Percentiles rank a stretch among this genome's conserved stretches.
Conservation (phyloP, 768 basidiomycete species). For the Leucocoprinus leucothites region DNA sequence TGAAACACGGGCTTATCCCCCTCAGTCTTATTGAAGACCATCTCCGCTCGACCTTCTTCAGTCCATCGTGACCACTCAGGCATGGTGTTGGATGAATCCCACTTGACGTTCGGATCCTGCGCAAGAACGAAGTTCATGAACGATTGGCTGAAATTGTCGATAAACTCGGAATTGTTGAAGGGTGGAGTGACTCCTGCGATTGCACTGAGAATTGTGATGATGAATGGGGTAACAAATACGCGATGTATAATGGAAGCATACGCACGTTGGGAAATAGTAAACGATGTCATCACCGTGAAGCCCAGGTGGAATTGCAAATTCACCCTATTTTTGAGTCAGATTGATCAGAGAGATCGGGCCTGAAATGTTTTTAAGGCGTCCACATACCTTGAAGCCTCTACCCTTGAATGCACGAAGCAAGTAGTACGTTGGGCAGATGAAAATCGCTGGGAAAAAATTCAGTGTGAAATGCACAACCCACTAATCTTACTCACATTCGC, state of each 20-base stretch:
- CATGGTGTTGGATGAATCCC: conserved; percentile 23
- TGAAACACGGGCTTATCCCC: background rate
- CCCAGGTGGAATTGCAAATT: background rate
- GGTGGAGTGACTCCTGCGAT: conserved; percentile 14
- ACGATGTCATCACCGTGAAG: background rate
- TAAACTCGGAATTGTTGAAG: conserved; percentile 33
- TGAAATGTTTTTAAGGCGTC: background rate
- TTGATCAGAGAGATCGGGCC: background rate
- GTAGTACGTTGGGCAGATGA: background rate
- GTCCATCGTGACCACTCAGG: conserved; percentile 32
- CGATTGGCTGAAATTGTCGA: conserved; percentile 31
- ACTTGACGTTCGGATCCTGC: conserved; percentile 28
- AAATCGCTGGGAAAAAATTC: background rate
- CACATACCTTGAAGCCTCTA: background rate
- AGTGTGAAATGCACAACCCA: background rate
- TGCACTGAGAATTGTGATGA: background rate
- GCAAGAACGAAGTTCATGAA: conserved; percentile 35
- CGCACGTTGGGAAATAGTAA: background rate
- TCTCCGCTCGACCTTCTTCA: conserved; percentile 27
- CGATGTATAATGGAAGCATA: background rate
- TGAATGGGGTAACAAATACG: background rate
- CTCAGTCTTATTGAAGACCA: conserved; percentile 43
- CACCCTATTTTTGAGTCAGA: background rate
- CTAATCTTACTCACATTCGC: background rate
- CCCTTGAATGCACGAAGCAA: background rate